These are phyloP conservation scores for Yamadazyma phyllophila DNA, from an alignment of 805 yeast species.

Conservation along the genomic window DNA sequence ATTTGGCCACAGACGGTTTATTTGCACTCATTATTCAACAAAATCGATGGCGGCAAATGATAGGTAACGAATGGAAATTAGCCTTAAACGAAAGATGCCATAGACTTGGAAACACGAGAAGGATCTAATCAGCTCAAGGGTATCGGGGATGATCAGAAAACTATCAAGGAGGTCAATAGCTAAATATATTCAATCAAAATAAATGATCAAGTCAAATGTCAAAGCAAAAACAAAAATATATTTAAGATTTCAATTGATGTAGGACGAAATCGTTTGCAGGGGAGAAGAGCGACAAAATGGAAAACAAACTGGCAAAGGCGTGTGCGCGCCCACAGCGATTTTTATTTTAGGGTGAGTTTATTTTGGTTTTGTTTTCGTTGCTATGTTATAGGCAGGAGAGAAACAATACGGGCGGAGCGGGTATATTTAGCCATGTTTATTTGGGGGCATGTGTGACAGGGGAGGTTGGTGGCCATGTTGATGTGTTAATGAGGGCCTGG, in stretches of 20 bases:
- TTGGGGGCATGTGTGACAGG: too few species aligned
- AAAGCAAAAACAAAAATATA: not conserved
- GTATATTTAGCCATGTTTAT: not conserved
- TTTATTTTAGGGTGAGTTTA: not conserved
- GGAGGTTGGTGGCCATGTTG: too few species aligned
- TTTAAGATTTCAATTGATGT: slow-evolving; percentile 2
- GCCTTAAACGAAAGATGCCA: too few species aligned
- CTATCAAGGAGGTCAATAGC: not conserved
- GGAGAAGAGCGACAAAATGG: not conserved
- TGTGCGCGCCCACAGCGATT: not conserved
- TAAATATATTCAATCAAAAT: not conserved
- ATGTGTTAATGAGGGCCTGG: too few species aligned
- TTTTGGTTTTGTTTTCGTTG: slow-evolving; percentile 2
- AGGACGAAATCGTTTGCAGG: slow-evolving; percentile 1
- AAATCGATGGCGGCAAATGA: too few species aligned
- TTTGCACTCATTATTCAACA: too few species aligned
- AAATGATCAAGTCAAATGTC: too few species aligned
- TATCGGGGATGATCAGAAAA: not conserved
- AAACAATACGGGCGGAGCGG: not conserved
- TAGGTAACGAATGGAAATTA: too few species aligned
- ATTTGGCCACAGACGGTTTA: slow-evolving; percentile 1
- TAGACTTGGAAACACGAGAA: too few species aligned
- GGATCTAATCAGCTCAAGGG: too few species aligned
- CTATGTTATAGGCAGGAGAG: not conserved
- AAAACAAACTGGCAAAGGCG: slow-evolving; percentile 4